These are phyloP conservation scores for Populus ilicifolia DNA, from an alignment of 345 rosid genomes.

Conservation along the genomic window DNA sequence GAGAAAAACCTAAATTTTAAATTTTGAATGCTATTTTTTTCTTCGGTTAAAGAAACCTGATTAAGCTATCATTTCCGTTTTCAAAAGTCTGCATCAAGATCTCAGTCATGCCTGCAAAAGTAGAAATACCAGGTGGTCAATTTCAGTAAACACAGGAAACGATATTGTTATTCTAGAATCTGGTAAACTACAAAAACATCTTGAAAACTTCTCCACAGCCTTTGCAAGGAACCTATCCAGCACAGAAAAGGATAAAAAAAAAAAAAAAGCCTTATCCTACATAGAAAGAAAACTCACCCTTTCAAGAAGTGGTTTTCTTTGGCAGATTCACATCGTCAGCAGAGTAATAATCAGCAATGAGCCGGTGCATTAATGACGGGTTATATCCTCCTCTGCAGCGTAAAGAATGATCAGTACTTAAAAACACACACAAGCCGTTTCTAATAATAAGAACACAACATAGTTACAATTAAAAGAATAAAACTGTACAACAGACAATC, in stretches of 20 bases:
- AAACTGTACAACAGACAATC: not conserved
- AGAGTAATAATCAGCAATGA: slow-evolving; percentile 2
- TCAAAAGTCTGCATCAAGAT: not conserved
- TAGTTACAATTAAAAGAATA: too few species aligned
- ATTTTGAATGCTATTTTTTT: not conserved
- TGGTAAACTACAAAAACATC: not conserved
- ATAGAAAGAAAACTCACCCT: not conserved
- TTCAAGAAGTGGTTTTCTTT: not conserved
- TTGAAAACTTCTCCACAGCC: not conserved
- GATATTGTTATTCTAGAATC: not conserved
- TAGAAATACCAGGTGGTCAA: not conserved
- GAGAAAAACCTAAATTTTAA: not conserved
- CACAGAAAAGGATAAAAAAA: not conserved
- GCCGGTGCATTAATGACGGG: not conserved
- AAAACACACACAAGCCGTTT: not conserved
- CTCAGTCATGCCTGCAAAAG: not conserved
- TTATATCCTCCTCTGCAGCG: slow-evolving; percentile 5
- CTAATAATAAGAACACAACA: too few species aligned
- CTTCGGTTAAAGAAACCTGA: not conserved
- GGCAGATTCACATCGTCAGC: not conserved
- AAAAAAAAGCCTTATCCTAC: not conserved
- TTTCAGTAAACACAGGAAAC: not conserved
- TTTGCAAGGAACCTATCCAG: not conserved
- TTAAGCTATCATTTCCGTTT: not conserved
- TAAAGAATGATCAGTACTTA: not conserved